Base-by-base conservation (phyloP, 2,329 filamentous ascomycete genomes). In the Diaporthe ilicicola region DNA sequence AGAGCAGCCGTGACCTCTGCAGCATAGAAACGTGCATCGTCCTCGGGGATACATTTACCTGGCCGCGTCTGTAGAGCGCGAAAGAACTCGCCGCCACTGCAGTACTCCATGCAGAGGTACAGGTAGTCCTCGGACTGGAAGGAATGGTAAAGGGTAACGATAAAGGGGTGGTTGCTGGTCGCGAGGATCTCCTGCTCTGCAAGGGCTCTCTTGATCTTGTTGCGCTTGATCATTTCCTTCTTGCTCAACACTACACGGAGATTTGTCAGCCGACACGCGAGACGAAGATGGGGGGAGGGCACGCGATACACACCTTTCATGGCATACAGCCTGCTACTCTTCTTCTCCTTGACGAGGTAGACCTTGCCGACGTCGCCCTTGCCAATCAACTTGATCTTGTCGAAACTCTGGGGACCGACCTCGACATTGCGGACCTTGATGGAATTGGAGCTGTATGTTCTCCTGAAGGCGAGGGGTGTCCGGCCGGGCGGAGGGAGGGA, bases 51-150 rank as follows among this genome's bases (percentile, higher is more conserved):
- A 79, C 94, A 98, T 84, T 98, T 99, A 77, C 97, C 97, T 12
- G 96, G 96, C 37, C 96, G 91, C 7, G 96, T 98, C 85, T 99
- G 96, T 55, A 99, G 86, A 32, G 96, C 96, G 81, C 96, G 88
- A 87, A 99, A 99, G 85, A 99, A 99, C 82, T 99, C 96, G 73
- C 96, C 96, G 75, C 96, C 96, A 77, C 95, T 98, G 86, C 96
- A 99, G 81, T 99, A 99, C 82, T 99, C 96, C 96, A 99, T 99
- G 81, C 96, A 99, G n/a, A 99, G 88, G 80, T 99, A 99, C 51
- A 99, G 88, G 82, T 98, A 95, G 76, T 99, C 96, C 81, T 99
- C 96, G 1, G 96, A 99, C 82, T 99, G 96, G 87, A 99, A 99
- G 0, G 95, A 98, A 83, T 99, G 96, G 81, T 98, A 99, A 3